Percentiles rank a stretch among this genome's conserved stretches.
phyloP scores from a whole-genome alignment of 2,329 filamentous ascomycete species.

The Venturia oleaginea region DNA sequence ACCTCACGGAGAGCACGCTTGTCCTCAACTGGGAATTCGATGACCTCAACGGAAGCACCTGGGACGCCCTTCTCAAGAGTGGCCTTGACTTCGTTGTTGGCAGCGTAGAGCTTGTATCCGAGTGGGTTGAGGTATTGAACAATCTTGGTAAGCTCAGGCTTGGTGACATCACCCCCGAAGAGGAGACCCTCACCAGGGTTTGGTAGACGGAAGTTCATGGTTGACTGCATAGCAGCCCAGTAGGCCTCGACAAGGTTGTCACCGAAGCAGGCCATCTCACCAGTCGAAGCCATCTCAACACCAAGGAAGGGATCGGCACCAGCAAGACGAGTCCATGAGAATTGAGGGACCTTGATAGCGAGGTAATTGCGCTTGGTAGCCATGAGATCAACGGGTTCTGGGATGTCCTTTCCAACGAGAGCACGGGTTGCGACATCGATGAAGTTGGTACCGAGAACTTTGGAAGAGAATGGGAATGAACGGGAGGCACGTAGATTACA shows the following conservation, averaged over 20 bases:
- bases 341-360: conserved; percentile 96
- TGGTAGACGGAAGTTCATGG: conserved; percentile 98
- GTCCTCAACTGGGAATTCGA: conserved; percentile 93
- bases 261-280: conserved; percentile 98
- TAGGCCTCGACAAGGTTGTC: conserved; percentile 94
- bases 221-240: conserved; percentile 91
- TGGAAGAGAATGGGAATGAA: conserved; percentile 97
- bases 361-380: conserved; percentile 79
- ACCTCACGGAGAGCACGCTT: conserved; percentile 91
- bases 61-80: conserved; percentile 61
- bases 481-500: conserved; percentile 96
- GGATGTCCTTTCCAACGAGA: conserved; percentile 75
- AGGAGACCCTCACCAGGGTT: conserved; percentile 91
- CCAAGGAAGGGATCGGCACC: conserved; percentile 96
- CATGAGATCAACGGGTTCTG: conserved; percentile 83
- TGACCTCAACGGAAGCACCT: conserved; percentile 60
- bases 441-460: conserved; percentile 93
- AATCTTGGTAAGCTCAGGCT: conserved; percentile 63
- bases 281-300: conserved; percentile 94
- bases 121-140: conserved; percentile 82
- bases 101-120: conserved; percentile 90
- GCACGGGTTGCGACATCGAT: conserved; percentile 92
- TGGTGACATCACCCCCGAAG: conserved; percentile 74
- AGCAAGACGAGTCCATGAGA: conserved; percentile 96
- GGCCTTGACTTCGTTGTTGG: conserved; percentile 69